These are phyloP conservation scores for Diversispora epigaea DNA, from an alignment of 192 early-diverging fungal genomes.

Conservation along the genomic window DNA sequence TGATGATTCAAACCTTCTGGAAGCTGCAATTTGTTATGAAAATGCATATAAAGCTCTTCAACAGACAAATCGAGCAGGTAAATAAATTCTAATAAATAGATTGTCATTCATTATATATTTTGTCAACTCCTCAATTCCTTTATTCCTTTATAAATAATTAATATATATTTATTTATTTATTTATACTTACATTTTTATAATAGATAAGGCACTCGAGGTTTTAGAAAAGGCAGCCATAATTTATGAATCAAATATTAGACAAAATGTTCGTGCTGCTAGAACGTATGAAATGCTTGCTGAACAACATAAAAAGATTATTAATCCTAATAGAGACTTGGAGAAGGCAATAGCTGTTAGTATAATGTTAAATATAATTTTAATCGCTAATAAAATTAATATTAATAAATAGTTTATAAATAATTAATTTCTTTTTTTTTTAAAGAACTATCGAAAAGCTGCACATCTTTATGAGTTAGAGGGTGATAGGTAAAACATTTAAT, in stretches of 20 bases:
- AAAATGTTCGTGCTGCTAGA: slow-evolving; percentile 22
- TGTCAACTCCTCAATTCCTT: not conserved
- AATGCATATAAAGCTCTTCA: slow-evolving; percentile 44
- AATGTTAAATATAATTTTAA: slow-evolving; percentile 33
- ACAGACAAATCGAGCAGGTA: slow-evolving; percentile 41
- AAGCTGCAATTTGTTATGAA: slow-evolving; percentile 46
- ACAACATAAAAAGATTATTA: slow-evolving; percentile 4
- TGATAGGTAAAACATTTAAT: slow-evolving; percentile 36
- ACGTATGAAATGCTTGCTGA: slow-evolving; percentile 12
- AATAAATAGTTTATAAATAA: slow-evolving; percentile 30
- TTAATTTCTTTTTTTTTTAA: slow-evolving; percentile 6
- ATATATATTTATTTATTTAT: not conserved
- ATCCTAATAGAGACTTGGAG: slow-evolving; percentile 14
- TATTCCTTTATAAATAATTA: not conserved
- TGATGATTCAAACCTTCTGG: slow-evolving; percentile 36
- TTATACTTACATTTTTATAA: not conserved
- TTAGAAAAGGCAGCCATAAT: slow-evolving; percentile 28
- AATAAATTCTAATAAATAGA: not conserved
- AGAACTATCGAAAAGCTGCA: slow-evolving; percentile 39
- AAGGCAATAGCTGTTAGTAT: slow-evolving; percentile 38
- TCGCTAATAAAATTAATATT: slow-evolving; percentile 28
- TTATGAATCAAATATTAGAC: slow-evolving; percentile 15
- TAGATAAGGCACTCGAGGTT: slow-evolving; percentile 19
- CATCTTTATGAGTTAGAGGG: slow-evolving; percentile 39
- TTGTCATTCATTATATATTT: no score